Evolutionary conservation across 1,284 basidiomycete species (phyloP), one percentile per base, ranked within the genome.

Genomic region (Apiotrichum brassicae): DNA sequence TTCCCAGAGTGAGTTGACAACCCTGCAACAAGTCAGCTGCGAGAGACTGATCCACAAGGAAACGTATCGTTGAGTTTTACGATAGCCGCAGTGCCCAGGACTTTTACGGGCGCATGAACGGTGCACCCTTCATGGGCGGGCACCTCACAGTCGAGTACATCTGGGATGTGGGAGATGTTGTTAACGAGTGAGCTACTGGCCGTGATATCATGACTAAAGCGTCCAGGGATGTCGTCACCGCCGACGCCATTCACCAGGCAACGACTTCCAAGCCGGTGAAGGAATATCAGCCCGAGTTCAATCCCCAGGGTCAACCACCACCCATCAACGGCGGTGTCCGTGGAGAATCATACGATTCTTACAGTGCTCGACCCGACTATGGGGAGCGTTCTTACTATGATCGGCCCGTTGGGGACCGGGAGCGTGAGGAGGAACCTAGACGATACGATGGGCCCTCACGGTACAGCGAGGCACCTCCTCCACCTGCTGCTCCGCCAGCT

Each of bases 11-110:
- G 18, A 16, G 40, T 42, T 7, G 39, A 32, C 18, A n/a, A n/a
- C n/a, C n/a, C n/a, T n/a, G n/a, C n/a, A n/a, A n/a, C n/a, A n/a
- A n/a, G n/a, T n/a, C n/a, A 4, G 14, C 2, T 20, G 18, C 6
- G 14, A n/a, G 20, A 5, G 25, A 6, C 40, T 8, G n/a, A 34
- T 16, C 11, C n/a, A 18, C 32, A 51, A 91, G 88, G 59, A 83
- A 87, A 65, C 82, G 85, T 50, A 82, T 87, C 57, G 83, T 95
- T 13, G 91, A 95, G 67, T 92, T 82, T 65, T 95, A 84, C 65
- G 91, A 95, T 66, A 86, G 80, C 37, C 77, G 91, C 65, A 89
- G 86, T 56, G 85, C 82, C 53, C 82, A 82, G 30, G 81, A 85
- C 60, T 87, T 93, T 1, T 82, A 83, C 59, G 87, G 95, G 60